Conservation (phyloP, 2,329 filamentous ascomycete genomes). For the Aspergillus thermomutatus region DNA sequence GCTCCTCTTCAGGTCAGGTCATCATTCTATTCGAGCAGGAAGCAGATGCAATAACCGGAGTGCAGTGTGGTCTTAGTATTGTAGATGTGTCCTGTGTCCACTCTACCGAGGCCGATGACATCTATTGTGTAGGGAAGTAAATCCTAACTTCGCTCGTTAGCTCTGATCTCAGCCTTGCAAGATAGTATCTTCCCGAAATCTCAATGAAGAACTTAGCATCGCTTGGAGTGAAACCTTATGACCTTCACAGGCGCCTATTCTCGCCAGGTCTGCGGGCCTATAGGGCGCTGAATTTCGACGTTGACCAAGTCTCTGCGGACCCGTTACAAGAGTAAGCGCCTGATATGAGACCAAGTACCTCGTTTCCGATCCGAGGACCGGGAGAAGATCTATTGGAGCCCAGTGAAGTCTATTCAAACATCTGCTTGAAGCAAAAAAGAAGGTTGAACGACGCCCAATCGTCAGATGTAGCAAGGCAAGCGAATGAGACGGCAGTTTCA, state of each 20-base stretch:
- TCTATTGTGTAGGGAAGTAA: neutral
- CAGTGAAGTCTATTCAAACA: neutral
- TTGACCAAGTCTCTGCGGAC: neutral
- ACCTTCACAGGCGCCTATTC: neutral
- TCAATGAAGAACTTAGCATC: neutral
- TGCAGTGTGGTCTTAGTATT: neutral
- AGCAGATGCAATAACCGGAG: neutral
- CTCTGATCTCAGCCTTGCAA: neutral
- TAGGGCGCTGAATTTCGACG: neutral
- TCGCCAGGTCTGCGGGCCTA: neutral
- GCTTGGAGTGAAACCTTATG: neutral
- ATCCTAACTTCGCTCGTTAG: neutral
- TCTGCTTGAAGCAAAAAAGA: neutral
- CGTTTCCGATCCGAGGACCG: neutral
- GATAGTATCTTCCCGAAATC: neutral
- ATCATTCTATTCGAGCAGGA: no score
- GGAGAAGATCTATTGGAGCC: neutral
- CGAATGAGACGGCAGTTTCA: neutral
- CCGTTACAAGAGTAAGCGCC: neutral
- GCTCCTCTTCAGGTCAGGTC: neutral
- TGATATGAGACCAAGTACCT: neutral
- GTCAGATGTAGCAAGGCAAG: neutral
- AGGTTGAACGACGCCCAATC: constrained; percentile 3
- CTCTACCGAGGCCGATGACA: neutral
- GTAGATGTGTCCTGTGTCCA: neutral